Percentiles rank a stretch among this genome's conserved stretches.
phyloP scores from a whole-genome alignment of 2,329 filamentous ascomycete species.

The Verticillium isaacii region DNA sequence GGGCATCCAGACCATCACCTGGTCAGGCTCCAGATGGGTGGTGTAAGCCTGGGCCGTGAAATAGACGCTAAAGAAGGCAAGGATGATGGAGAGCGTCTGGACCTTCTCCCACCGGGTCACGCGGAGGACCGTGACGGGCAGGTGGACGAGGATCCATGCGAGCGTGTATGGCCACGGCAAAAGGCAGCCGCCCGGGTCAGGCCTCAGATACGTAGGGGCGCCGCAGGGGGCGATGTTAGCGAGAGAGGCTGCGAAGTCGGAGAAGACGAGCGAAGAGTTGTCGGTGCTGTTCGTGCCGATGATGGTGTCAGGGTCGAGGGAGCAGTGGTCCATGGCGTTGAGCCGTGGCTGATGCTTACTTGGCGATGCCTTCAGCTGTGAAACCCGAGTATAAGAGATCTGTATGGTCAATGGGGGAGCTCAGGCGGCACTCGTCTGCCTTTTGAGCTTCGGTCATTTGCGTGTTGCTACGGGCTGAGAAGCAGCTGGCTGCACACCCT shows the following conservation, averaged over 20 bases:
- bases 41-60: constrained; percentile 12
- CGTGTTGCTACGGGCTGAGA: background rate
- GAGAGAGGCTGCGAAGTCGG: background rate
- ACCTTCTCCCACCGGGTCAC: constrained; percentile 12
- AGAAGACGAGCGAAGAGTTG: background rate
- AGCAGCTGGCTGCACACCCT: background rate
- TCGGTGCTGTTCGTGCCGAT: constrained; percentile 1
- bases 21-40: constrained; percentile 7
- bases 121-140: constrained; percentile 9
- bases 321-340: background rate
- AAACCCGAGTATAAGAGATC: background rate
- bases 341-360: background rate
- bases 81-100: constrained; percentile 10
- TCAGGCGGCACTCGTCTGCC: background rate
- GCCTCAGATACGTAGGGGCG: constrained; percentile 6
- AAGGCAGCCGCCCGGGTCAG: constrained; percentile 10
- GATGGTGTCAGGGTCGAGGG: background rate
- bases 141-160: constrained; percentile 12
- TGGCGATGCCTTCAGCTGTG: background rate
- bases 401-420: background rate
- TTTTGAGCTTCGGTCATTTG: background rate
- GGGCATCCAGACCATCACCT: constrained; percentile 12
- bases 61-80: constrained; percentile 10
- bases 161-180: constrained; percentile 13
- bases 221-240: background rate